Evolutionary conservation across 169 alveolate genomes (phyloP).

Genomic region (Ophryocystis elektroscirrha): DNA sequence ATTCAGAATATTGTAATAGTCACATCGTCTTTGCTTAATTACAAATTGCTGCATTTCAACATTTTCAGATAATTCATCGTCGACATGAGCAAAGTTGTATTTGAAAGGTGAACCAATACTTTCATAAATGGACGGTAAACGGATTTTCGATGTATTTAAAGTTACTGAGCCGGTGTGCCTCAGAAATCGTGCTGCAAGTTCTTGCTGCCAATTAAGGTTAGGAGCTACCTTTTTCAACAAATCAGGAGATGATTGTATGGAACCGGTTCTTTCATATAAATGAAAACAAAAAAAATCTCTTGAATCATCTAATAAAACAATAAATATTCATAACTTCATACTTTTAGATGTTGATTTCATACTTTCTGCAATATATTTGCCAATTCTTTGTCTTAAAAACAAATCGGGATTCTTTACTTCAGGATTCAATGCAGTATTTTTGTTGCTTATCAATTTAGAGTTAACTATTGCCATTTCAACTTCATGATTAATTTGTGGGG

Average conservation of each 20-base stretch:
- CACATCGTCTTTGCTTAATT: constrained; percentile 55
- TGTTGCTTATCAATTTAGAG: constrained; percentile 41
- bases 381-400: constrained; percentile 20
- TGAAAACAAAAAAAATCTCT: constrained; percentile 1
- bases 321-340: constrained; percentile 2
- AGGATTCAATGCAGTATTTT: constrained; percentile 9
- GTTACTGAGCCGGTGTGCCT: too few species aligned
- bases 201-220: too few species aligned
- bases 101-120: constrained; percentile 43
- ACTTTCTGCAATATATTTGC: constrained; percentile 10
- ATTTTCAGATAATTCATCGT: constrained; percentile 24
- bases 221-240: too few species aligned
- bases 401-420: constrained; percentile 30
- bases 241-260: too few species aligned
- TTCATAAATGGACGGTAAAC: constrained; percentile 36
- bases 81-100: constrained; percentile 31
- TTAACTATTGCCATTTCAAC: constrained; percentile 69
- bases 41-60: constrained; percentile 46
- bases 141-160: too few species aligned
- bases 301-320: not conserved
- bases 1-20: constrained; percentile 49
- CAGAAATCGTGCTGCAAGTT: too few species aligned
- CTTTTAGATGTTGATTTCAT: constrained; percentile 2
- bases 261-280: not conserved
- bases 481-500: constrained; percentile 58